Evolutionary conservation across 768 basidiomycete genomes (phyloP).

Genomic region (Mycena floridula): DNA sequence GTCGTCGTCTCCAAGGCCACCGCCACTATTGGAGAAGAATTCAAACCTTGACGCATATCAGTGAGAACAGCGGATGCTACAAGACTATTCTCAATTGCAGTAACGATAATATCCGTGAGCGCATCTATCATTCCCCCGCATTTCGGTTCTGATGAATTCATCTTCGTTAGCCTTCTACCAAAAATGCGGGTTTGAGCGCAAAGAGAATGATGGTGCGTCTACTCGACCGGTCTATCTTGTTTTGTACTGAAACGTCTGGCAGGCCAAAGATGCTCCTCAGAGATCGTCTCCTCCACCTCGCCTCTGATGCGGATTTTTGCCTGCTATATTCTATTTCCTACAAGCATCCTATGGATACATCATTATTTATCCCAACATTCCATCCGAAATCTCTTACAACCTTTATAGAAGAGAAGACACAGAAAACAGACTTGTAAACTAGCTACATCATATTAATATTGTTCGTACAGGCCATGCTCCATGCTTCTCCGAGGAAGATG

Average conservation of each 20-base stretch:
- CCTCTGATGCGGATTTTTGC: no score
- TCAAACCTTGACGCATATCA: conserved; percentile 77
- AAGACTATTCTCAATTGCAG: conserved; percentile 98
- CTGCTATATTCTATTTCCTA: no score
- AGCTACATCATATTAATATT: no score
- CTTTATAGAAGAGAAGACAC: no score
- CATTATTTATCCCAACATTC: no score
- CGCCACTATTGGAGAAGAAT: conserved; percentile 81
- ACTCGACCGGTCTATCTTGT: conserved; percentile 2
- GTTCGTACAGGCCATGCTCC: no score
- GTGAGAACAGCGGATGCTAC: conserved; percentile 78
- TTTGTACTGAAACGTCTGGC: background rate
- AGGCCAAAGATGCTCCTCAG: no score
- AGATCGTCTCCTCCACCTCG: conserved; percentile 7
- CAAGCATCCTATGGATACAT: no score
- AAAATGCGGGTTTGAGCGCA: conserved; percentile 89
- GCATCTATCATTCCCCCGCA: background rate
- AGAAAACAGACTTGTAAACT: no score
- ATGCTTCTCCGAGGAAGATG: no score
- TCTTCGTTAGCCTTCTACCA: conserved; percentile 78
- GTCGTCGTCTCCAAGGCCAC: conserved; percentile 74
- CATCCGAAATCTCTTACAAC: no score
- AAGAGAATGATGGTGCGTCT: conserved; percentile 83
- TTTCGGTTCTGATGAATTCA: conserved; percentile 4
- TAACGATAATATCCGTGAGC: conserved; percentile 84